Evolutionary conservation across 1,284 basidiomycete species (phyloP), one percentile per base, ranked within the genome.

Genomic region (Leccinum angustisporum): DNA sequence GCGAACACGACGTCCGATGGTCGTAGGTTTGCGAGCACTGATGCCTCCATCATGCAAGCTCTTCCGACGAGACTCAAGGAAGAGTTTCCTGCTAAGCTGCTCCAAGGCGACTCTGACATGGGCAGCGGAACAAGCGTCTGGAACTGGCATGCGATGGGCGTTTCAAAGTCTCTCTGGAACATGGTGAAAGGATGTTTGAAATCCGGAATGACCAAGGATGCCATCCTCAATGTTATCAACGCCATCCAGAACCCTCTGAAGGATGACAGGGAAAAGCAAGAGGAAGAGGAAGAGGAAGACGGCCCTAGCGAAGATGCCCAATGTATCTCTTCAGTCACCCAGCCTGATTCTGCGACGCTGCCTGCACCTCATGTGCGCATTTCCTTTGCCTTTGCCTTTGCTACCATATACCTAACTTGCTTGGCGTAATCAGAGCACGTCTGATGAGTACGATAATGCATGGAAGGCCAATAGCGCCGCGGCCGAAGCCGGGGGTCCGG

Each of bases 91-190:
- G 88, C 86, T 0, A 79, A 77, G 5, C 69, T 90, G 5, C 69
- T 88, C 48, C 80, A 82, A 58, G 78, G 79, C 5, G 80, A 82
- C 50, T 74, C 76, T 0, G 86, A 88, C 68, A 76, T 83, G 11
- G 87, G 87, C 0, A 80, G 77, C 50, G 83, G 82, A 3, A 63
- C 79, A 1, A 80, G 83, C 59, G 79, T 87, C 5, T 91, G 88
- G 89, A 86, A 83, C 68, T 90, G 88, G 88, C 81, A 83, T 59
- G 83, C 85, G 1, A 77, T 86, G 68, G 88, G 88, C 1, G 87
- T 90, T 11, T 87, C 86, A 4, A 79, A 79, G 57, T 77, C 82
- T 25, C 72, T 91, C 52, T 90, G 88, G 88, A 87, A 88, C 67
- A 80, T 91, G 75, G 86, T 87, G 3, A 76, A 80, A 40, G 84